Evolutionary conservation across 768 basidiomycete species (phyloP).

Genomic region (Paxillus ammoniavirescens): DNA sequence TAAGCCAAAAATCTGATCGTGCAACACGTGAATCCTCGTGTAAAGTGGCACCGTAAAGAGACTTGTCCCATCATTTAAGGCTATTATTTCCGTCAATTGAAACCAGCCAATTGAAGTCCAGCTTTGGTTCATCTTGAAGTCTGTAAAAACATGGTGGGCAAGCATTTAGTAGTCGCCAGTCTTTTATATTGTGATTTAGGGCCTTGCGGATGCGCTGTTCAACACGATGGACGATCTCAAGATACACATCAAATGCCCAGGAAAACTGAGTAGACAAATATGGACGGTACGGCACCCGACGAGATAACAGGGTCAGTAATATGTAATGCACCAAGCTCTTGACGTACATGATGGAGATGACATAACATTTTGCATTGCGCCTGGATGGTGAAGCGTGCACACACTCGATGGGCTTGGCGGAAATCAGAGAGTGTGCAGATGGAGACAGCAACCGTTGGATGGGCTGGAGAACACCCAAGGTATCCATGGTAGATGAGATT

Average conservation of each 20-base stretch:
- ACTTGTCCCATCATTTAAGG: not conserved
- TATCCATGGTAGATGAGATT: no score
- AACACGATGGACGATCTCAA: conserved; percentile 9
- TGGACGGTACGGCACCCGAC: conserved; percentile 1
- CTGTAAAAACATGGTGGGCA: conserved; percentile 14
- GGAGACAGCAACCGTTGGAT: no score
- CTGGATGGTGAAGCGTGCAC: no score
- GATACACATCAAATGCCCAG: conserved; percentile 3
- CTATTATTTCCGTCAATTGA: conserved; percentile 14
- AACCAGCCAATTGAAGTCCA: not conserved
- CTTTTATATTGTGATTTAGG: not conserved
- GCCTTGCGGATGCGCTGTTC: not conserved
- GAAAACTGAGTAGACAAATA: conserved; percentile 6
- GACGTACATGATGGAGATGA: no score
- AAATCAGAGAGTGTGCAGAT: no score
- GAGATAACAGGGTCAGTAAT: no score
- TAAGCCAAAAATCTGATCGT: not conserved
- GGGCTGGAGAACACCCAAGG: no score
- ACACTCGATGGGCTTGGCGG: no score
- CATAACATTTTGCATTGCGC: no score
- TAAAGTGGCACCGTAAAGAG: not conserved
- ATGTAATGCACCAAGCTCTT: no score
- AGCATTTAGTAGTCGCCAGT: conserved; percentile 8
- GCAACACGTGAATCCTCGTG: not conserved
- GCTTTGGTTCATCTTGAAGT: not conserved